Evolutionary conservation across 495 filamentous ascomycete genomes (phyloP), one percentile per base, ranked within the genome.

Genomic region (Penicillium verhagenii): DNA sequence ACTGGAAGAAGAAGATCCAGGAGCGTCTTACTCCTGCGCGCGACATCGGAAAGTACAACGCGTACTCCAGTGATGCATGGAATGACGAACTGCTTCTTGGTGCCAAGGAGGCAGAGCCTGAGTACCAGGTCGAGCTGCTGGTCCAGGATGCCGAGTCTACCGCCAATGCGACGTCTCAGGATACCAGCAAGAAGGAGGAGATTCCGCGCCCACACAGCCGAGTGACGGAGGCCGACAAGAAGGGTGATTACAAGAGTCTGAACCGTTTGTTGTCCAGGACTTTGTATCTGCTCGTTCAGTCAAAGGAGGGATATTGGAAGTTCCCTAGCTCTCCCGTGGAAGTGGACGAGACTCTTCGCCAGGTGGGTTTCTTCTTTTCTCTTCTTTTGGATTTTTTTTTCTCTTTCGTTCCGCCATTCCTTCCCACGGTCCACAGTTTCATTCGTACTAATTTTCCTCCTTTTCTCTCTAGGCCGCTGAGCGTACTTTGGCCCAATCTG

Each of bases 51-150:
- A 79, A 83, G 23, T 99, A 96, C 75, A 86, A 89, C 57, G 83
- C 90, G 47, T 91, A 93, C 69, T 84, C 84, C 19, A 76, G 79
- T 38, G 83, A 86, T 39, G 86, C 81, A 29, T 97, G 94, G 94
- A 92, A 96, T 70, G 94, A 99, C 69, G 94, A 99, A 72, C 63
- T 96, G 33, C 74, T 96, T 29, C 82, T 93, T 2, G 90, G 86
- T 1, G 84, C 87, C 19, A 63, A 72, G 23, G 79, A 86, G 44
- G 78, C 80, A 25, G 79, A 82, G 59, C 77, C 83, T 19, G 82
- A 81, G 25, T 70, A 82, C 39, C 78, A 85, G 66, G 71, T 87
- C 11, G 82, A 88, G 65, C 74, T 83, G 52, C 71, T 96, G 51
- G 69, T 96, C 19, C 79, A 79, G 53, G 92, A 97, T 68, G 90